Evolutionary conservation across 179 eudicot species (phyloP), one percentile per base, ranked within the genome.

Genomic region (Spinacia oleracea): DNA sequence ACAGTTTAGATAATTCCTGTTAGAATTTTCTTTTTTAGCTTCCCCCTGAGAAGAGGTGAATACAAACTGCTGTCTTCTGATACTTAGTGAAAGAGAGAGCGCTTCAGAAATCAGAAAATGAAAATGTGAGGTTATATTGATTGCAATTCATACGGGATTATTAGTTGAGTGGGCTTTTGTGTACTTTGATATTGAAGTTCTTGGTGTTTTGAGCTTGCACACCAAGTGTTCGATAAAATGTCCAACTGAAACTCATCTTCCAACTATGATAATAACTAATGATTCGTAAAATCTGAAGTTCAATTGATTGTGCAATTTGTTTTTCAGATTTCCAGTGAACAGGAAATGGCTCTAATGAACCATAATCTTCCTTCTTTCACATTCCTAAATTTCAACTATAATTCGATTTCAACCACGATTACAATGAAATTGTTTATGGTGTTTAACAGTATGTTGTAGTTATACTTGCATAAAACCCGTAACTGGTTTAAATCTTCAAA

Each of bases 171-270:
- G 0, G 27, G 2, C 62, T 7, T 1, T 21, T 5, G 29, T 6
- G 29, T 23, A 27, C 1, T 21, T 21, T 56, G 3, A 56, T 56
- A 56, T 9, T 5, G n/a, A 1, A 27, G 27, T 1, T 65, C 68
- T 29, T 21, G 29, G 64, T 70, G 29, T 46, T 32, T 38, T 40
- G 21, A 55, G 82, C 38, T 32, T 27, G 79, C 76, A 45, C 73
- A 18, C 81, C 79, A 78, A 68, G 9, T 82, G 79, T 69, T 82
- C 79, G 85, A 82, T 56, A 35, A 59, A 78, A 74, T 78, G 82
- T 73, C 79, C 20, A 34, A 51, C 21, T 78, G 70, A 51, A 1
- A 42, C 6, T 77, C 71, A 21, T 16, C n/a, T 59, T 60, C n/a
- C n/a, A n/a, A n/a, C n/a, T n/a, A n/a, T n/a, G n/a, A n/a, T n/a